Percentiles rank a stretch among this genome's conserved stretches.
Conservation (phyloP, 768 basidiomycete genomes). For the Kwoniella shandongensis region DNA sequence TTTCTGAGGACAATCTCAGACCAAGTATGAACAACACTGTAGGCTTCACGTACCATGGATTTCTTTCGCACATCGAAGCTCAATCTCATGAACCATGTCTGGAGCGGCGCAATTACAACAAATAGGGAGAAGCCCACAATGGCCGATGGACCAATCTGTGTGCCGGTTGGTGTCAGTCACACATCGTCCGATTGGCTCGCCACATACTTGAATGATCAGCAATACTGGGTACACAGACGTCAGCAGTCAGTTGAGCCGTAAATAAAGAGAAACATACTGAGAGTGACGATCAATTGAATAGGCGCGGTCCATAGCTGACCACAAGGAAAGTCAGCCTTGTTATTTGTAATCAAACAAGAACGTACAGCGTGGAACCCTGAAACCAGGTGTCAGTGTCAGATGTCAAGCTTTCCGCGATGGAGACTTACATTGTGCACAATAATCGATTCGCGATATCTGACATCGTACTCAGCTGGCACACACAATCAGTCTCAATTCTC, state of each 20-base stretch:
- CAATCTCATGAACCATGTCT: conserved; percentile 65
- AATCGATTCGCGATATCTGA: conserved; percentile 51
- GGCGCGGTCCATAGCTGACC: conserved; percentile 69
- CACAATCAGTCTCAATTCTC: not conserved
- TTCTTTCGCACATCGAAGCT: conserved; percentile 61
- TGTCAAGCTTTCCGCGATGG: no score
- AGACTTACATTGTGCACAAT: conserved; percentile 63
- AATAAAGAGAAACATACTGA: conserved; percentile 55
- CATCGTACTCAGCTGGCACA: no score
- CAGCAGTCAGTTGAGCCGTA: not conserved
- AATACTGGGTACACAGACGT: conserved; percentile 4
- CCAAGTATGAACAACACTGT: not conserved
- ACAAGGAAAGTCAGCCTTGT: no score
- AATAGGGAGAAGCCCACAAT: conserved; percentile 71
- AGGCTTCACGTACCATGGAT: conserved; percentile 55
- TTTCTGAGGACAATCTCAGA: conserved; percentile 39
- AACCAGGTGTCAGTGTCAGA: not conserved
- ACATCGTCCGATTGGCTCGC: not conserved
- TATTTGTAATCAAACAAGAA: no score
- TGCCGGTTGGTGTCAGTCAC: conserved; percentile 3
- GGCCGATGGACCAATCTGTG: conserved; percentile 70
- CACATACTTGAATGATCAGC: conserved; percentile 19
- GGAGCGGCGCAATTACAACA: conserved; percentile 64
- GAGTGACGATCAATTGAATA: conserved; percentile 62
- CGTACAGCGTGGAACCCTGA: conserved; percentile 57